These are phyloP conservation scores for Leccinum griseonigrum DNA, from an alignment of 1,284 basidiomycete genomes.

Conservation along the genomic window DNA sequence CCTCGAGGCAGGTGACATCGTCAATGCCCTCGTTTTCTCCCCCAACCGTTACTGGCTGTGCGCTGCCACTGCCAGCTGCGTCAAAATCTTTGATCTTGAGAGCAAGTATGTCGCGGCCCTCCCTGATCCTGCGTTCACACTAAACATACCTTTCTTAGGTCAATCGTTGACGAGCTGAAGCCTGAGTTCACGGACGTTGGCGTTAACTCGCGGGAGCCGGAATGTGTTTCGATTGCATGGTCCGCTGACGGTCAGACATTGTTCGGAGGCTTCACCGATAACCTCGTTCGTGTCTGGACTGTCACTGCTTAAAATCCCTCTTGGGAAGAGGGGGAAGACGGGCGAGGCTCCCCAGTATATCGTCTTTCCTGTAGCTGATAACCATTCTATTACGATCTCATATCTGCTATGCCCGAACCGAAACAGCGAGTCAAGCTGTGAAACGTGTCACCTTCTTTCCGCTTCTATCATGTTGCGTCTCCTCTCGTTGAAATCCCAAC, in stretches of 20 bases:
- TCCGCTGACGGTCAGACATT: slow-evolving; percentile 97
- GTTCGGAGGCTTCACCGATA: slow-evolving; percentile 94
- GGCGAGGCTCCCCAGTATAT: slow-evolving; percentile 17
- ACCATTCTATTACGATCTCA: slow-evolving; percentile 21
- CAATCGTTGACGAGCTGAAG: slow-evolving; percentile 98
- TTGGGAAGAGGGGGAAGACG: slow-evolving; percentile 29
- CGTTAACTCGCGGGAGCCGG: slow-evolving; percentile 83
- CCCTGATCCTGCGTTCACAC: background rate
- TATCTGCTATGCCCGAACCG: slow-evolving; percentile 4
- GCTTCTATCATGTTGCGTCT: slow-evolving; percentile 59
- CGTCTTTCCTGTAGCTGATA: slow-evolving; percentile 24
- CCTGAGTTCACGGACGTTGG: slow-evolving; percentile 84
- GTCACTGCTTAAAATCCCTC: slow-evolving; percentile 66
- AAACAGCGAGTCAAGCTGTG: background rate
- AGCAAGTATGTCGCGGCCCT: slow-evolving; percentile 73
- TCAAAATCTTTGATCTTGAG: slow-evolving; percentile 99
- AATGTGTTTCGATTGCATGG: slow-evolving; percentile 98
- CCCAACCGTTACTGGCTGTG: slow-evolving; percentile 99
- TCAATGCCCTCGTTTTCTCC: slow-evolving; percentile 99
- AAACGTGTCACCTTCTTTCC: slow-evolving; percentile 11
- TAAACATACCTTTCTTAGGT: slow-evolving; percentile 48
- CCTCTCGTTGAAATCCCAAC: slow-evolving; percentile 65
- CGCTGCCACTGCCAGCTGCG: slow-evolving; percentile 95
- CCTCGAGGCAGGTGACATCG: slow-evolving; percentile 96
- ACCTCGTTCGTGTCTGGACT: slow-evolving; percentile 90